These are phyloP conservation scores for Ogataea angusta DNA, from an alignment of 805 yeast genomes.

Conservation along the genomic window DNA sequence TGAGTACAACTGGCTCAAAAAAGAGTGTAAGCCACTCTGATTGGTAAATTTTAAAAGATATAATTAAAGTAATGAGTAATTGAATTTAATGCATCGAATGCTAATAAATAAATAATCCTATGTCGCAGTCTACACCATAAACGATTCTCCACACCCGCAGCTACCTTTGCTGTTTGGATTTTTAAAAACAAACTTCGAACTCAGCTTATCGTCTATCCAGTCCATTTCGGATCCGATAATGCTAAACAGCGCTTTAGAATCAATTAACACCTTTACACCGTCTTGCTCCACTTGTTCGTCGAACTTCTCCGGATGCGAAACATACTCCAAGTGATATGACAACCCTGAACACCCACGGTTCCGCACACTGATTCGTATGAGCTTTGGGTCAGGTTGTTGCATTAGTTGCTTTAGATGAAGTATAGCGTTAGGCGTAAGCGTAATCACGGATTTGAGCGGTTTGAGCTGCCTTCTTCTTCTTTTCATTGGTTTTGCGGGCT, in stretches of 20 bases:
- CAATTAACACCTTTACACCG: constrained; percentile 88
- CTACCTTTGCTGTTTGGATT: constrained; percentile 98
- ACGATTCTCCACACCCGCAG: constrained; percentile 98
- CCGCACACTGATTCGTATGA: constrained; percentile 89
- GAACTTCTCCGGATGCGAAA: constrained; percentile 85
- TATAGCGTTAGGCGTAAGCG: constrained; percentile 74
- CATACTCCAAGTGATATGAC: constrained; percentile 88
- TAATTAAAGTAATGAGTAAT: not conserved
- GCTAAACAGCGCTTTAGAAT: constrained; percentile 92
- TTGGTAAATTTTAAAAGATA: not conserved
- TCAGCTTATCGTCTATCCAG: constrained; percentile 91
- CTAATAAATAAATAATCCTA: constrained; percentile 3
- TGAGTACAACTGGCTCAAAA: constrained; percentile 48
- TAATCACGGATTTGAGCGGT: constrained; percentile 88
- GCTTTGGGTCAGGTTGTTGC: constrained; percentile 81
- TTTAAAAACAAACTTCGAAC: constrained; percentile 84
- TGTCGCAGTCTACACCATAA: constrained; percentile 65
- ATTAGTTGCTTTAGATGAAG: constrained; percentile 63
- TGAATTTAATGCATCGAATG: constrained; percentile 4
- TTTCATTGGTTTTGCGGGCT: constrained; percentile 13
- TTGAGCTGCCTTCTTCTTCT: constrained; percentile 60
- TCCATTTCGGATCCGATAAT: constrained; percentile 98
- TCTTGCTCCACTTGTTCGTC: constrained; percentile 93
- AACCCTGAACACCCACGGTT: constrained; percentile 97
- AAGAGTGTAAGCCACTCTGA: constrained; percentile 39